Percentiles rank a stretch among this genome's conserved stretches.
Evolutionary conservation across 2,329 filamentous ascomycete genomes (phyloP).

Genomic region (Colletotrichum plurivorum): DNA sequence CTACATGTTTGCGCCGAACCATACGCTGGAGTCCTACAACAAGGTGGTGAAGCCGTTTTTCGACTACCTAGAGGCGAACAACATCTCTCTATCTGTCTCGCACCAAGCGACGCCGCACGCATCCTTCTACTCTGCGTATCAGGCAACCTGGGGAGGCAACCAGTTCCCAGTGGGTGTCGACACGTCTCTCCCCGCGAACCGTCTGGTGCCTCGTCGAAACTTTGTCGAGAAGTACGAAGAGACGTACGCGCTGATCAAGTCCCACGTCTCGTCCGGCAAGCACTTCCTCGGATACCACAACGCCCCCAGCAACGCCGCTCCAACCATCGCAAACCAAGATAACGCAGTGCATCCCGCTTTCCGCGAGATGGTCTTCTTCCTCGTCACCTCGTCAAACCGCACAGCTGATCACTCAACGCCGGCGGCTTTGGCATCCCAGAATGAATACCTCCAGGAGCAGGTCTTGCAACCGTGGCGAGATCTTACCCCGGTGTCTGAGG

Average conservation of each 20-base stretch:
- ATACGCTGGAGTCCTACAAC: conserved; percentile 17
- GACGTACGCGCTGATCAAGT: conserved; percentile 52
- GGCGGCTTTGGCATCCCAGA: background rate
- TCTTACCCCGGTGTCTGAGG: background rate
- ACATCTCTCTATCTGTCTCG: background rate
- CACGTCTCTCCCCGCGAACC: conserved; percentile 30
- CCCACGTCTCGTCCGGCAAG: conserved; percentile 50
- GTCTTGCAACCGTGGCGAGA: background rate
- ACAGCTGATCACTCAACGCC: background rate
- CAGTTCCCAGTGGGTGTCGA: conserved; percentile 29
- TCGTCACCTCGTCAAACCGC: conserved; percentile 1
- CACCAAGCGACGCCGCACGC: conserved; percentile 13
- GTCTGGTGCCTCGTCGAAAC: conserved; percentile 40
- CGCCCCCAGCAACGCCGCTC: conserved; percentile 14
- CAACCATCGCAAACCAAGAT: conserved; percentile 4
- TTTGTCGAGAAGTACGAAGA: conserved; percentile 47
- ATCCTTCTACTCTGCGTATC: conserved; percentile 18
- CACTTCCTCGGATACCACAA: conserved; percentile 42
- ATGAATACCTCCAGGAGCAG: background rate
- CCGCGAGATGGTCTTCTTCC: conserved; percentile 14
- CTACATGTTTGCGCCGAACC: conserved; percentile 27
- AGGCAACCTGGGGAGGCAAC: conserved; percentile 37
- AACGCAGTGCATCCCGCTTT: conserved; percentile 23
- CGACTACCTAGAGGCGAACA: conserved; percentile 8
- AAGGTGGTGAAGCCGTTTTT: conserved; percentile 19